Conservation (phyloP, 306 rosid genomes). For the Amphicarpaea edgeworthii region DNA sequence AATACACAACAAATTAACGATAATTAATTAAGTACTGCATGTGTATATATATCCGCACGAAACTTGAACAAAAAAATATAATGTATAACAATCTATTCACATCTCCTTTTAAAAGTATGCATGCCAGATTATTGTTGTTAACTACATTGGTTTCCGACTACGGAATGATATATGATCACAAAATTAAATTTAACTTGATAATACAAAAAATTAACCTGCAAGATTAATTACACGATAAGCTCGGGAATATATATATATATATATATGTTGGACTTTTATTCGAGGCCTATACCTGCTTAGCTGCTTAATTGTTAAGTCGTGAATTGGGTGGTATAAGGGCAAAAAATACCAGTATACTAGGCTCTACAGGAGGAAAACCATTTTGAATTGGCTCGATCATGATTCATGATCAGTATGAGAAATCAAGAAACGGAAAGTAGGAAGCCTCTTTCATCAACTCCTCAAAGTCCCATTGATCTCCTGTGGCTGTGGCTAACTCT, state of each 20-base stretch:
- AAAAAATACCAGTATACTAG: slow-evolving; percentile 24
- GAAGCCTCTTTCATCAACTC: slow-evolving; percentile 90
- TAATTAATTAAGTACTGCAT: not conserved
- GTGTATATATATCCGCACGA: not conserved
- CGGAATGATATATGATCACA: slow-evolving; percentile 18
- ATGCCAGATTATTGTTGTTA: slow-evolving; percentile 29
- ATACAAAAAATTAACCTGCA: slow-evolving; percentile 35
- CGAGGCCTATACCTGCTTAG: slow-evolving; percentile 40
- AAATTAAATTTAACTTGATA: slow-evolving; percentile 13
- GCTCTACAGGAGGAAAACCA: not conserved
- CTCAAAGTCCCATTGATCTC: slow-evolving; percentile 91
- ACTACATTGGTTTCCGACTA: slow-evolving; percentile 17
- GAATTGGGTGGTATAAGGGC: slow-evolving; percentile 19
- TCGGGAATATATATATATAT: not conserved
- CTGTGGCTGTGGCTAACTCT: slow-evolving; percentile 67
- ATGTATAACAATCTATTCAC: slow-evolving; percentile 35
- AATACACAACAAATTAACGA: not conserved
- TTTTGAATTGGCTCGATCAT: slow-evolving; percentile 25
- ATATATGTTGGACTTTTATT: slow-evolving; percentile 54
- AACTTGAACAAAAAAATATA: not conserved
- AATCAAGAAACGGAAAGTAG: slow-evolving; percentile 74
- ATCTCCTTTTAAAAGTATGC: slow-evolving; percentile 25
- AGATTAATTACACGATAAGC: slow-evolving; percentile 41
- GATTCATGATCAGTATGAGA: slow-evolving; percentile 45
- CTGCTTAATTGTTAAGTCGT: slow-evolving; percentile 22